A percentile compares a stretch with the other conserved stretches of the same genome.
Evolutionary conservation across 331 rosid species (phyloP).

Genomic region (Rosa hybrid): DNA sequence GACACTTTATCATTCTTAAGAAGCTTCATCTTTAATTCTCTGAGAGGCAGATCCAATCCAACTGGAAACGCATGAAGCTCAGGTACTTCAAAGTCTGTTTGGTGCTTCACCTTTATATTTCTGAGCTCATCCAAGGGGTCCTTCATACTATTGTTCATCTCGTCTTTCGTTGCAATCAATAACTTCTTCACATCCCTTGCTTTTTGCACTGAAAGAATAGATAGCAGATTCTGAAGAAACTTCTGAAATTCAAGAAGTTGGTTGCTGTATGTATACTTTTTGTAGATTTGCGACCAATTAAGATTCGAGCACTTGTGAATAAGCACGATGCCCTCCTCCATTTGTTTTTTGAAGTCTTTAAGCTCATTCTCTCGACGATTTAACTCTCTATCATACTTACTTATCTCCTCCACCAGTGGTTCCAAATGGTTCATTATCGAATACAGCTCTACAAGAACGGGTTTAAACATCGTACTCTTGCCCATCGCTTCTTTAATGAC

Average conservation of each 20-base stretch:
- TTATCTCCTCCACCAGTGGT: slow-evolving; percentile 11
- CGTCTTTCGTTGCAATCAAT: background rate
- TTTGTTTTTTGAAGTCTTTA: background rate
- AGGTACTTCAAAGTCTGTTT: background rate
- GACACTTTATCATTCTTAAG: slow-evolving; percentile 25
- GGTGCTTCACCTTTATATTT: too few species aligned
- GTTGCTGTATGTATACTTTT: background rate
- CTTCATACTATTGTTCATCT: too few species aligned
- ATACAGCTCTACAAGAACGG: background rate
- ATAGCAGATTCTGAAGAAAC: background rate
- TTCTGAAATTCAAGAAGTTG: background rate
- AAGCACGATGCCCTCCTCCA: background rate
- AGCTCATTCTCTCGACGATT: too few species aligned
- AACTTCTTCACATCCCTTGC: background rate
- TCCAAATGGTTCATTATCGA: background rate
- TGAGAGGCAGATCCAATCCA: slow-evolving; percentile 9
- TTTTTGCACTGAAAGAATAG: too few species aligned
- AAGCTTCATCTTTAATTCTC: slow-evolving; percentile 39
- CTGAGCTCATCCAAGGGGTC: too few species aligned
- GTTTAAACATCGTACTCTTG: background rate
- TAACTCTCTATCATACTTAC: background rate
- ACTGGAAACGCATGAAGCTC: background rate
- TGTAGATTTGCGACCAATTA: background rate
- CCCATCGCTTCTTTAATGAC: background rate
- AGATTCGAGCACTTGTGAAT: background rate